Evolutionary conservation across 768 basidiomycete genomes (phyloP).

Genomic region (Nidula microcarpa): DNA sequence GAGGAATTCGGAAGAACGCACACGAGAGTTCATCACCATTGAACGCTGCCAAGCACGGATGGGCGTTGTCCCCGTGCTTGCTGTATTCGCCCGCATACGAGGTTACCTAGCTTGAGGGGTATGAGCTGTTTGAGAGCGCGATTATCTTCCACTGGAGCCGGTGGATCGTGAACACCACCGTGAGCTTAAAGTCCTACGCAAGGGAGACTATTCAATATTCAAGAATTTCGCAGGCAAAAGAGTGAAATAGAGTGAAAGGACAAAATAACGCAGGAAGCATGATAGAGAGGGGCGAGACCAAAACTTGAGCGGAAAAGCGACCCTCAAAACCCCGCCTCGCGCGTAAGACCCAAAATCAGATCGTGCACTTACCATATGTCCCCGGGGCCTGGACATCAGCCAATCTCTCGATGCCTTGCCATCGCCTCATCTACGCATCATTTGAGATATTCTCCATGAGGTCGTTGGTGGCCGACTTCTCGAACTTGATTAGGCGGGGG

Average conservation of each 20-base stretch:
- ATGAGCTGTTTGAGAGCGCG: conserved; percentile 87
- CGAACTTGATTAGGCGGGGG: too few relatives aligned
- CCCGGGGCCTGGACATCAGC: conserved; percentile 94
- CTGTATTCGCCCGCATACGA: conserved; percentile 79
- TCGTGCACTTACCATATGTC: conserved; percentile 55
- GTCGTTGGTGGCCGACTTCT: too few relatives aligned
- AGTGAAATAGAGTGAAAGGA: too few relatives aligned
- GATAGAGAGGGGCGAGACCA: too few relatives aligned
- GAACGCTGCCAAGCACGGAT: conserved; percentile 88
- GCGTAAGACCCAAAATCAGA: too few relatives aligned
- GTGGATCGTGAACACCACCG: conserved; percentile 96
- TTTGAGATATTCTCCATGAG: too few relatives aligned
- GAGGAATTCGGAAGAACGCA: conserved; percentile 32
- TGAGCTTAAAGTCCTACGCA: conserved; percentile 86
- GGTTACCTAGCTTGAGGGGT: conserved; percentile 77
- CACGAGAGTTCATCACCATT: conserved; percentile 97
- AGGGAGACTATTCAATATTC: conserved; percentile 77
- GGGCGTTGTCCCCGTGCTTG: conserved; percentile 77
- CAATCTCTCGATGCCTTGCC: conserved; percentile 89
- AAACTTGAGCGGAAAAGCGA: too few relatives aligned
- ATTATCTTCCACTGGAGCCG: conserved; percentile 98
- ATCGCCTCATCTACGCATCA: conserved; percentile 27
- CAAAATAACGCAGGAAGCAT: too few relatives aligned
- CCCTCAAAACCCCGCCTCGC: too few relatives aligned
- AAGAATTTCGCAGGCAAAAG: conserved; percentile 75